Evolutionary conservation across 1,139 yeast species (phyloP).

Genomic region (Magnusiomyces sp.): DNA sequence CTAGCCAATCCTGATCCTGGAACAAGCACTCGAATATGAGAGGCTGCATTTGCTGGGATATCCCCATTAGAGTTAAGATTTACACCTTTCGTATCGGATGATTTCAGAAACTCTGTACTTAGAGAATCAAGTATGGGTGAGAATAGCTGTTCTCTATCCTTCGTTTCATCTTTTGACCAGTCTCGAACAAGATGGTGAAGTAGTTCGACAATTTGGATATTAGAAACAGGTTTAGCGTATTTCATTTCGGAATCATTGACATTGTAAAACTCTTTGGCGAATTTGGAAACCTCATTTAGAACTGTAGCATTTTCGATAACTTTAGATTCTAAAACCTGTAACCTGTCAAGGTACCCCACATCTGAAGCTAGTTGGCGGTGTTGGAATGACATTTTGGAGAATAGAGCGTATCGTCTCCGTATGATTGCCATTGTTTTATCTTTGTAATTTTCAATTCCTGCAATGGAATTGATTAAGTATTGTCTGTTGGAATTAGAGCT

Average conservation of each 20-base stretch:
- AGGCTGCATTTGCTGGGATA: not conserved
- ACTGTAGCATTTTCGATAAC: constrained; percentile 41
- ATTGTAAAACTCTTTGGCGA: constrained; percentile 36
- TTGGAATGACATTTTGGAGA: constrained; percentile 44
- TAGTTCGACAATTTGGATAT: constrained; percentile 58
- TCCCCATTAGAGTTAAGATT: constrained; percentile 13
- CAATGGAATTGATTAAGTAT: constrained; percentile 44
- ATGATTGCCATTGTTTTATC: constrained; percentile 37
- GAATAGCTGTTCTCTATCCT: constrained; percentile 47
- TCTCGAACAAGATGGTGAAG: constrained; percentile 69
- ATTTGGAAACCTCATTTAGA: constrained; percentile 38
- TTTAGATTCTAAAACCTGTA: constrained; percentile 40
- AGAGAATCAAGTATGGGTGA: constrained; percentile 39
- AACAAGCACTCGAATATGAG: constrained; percentile 43
- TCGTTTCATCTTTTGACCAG: constrained; percentile 45
- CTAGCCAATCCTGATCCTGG: constrained; percentile 82
- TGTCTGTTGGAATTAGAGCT: constrained; percentile 19
- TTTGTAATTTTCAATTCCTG: constrained; percentile 43
- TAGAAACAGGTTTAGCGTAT: constrained; percentile 23
- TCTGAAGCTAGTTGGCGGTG: constrained; percentile 48
- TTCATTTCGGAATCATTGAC: constrained; percentile 38
- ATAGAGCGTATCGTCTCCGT: constrained; percentile 40
- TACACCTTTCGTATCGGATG: no score
- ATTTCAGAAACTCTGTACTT: constrained; percentile 21
- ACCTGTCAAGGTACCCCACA: constrained; percentile 48